Base-by-base conservation (phyloP, 176 grass and related monocot species). In the Avena eriantha region DNA sequence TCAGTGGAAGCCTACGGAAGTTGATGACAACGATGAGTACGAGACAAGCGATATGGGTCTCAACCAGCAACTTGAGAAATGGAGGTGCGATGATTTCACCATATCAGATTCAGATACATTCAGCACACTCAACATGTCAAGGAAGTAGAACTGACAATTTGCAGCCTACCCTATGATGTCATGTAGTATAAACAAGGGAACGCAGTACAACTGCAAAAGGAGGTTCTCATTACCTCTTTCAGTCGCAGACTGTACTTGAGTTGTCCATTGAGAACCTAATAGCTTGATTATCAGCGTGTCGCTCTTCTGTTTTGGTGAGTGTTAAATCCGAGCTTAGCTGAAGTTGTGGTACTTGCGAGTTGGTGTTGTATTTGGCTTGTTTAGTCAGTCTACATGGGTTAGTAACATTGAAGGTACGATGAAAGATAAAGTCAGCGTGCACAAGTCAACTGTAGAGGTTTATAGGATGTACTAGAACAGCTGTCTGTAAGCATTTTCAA, bases 1-100 rank as follows among this genome's bases (percentile, higher is more conserved):
- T 81, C 78, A 87, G 24, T 98, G 96, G 93, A 94, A 84, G 66
- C 93, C 96, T 11, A 85, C 83, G 9, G 84, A 69, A 18, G 53
- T 86, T 23, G 75, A 76, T 0, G 93, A 94, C 0, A 83, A 90
- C 8, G 85, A 92, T 3, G 88, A 76, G 10, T 83, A 60, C 14
- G 57, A 84, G 22, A 76, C 90, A 17, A 89, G 84, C 10, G 85
- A 81, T 64, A 84, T 92, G 43, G 88, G 73, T 69, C 89, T 98
- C 26, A 76, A 88, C 31, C 51, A 93, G 51, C 94, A 88, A 50
- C 88, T 98, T 29, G 86, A 87, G 49, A 90, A 87, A 80, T 98
- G 96, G 96, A 92, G 90, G 81, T 83, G 54, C 21, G 76, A 92
- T 76, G 87, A 82, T 75, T 88, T 90, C 26, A 87, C 90, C 79